These are phyloP conservation scores for Phialophora expanda DNA, from an alignment of 2,329 filamentous ascomycete species.

Conservation along the genomic window DNA sequence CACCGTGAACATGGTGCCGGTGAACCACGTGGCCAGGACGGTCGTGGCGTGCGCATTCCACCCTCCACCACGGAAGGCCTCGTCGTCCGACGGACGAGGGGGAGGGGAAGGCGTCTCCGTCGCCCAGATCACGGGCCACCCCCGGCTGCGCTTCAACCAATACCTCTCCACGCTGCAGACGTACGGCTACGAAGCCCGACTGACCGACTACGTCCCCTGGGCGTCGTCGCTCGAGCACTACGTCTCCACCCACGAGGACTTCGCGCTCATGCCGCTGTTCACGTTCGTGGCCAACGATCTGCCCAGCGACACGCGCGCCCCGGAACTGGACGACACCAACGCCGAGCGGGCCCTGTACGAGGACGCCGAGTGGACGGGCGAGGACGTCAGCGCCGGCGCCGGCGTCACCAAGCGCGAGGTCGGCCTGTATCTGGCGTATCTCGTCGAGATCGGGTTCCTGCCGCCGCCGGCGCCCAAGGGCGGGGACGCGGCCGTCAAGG, in stretches of 20 bases:
- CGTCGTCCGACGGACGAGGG: neutral
- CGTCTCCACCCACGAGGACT: conserved; percentile 65
- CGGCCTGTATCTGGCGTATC: conserved; percentile 67
- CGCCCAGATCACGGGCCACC: conserved; percentile 79
- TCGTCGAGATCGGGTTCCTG: conserved; percentile 68
- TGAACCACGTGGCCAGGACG: conserved; percentile 80
- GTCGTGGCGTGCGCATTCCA: conserved; percentile 75
- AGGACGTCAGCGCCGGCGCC: conserved; percentile 61
- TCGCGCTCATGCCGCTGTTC: conserved; percentile 75
- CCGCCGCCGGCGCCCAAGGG: conserved; percentile 46
- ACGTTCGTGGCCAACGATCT: conserved; percentile 74
- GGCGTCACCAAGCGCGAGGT: conserved; percentile 66
- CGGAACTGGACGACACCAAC: conserved; percentile 75
- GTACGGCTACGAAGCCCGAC: conserved; percentile 74
- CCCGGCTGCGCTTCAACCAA: conserved; percentile 76
- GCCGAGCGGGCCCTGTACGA: conserved; percentile 67
- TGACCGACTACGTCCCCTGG: conserved; percentile 73
- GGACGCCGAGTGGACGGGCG: conserved; percentile 64
- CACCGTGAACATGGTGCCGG: conserved; percentile 87
- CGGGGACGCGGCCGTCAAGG: conserved; percentile 36
- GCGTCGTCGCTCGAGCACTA: conserved; percentile 69
- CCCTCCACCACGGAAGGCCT: conserved; percentile 54
- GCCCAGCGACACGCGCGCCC: conserved; percentile 71
- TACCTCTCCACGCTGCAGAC: conserved; percentile 72
- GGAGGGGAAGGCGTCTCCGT: conserved; percentile 60